phyloP scores from a whole-genome alignment of 805 yeast genomes.

The Kluyveromyces wickerhamii region DNA sequence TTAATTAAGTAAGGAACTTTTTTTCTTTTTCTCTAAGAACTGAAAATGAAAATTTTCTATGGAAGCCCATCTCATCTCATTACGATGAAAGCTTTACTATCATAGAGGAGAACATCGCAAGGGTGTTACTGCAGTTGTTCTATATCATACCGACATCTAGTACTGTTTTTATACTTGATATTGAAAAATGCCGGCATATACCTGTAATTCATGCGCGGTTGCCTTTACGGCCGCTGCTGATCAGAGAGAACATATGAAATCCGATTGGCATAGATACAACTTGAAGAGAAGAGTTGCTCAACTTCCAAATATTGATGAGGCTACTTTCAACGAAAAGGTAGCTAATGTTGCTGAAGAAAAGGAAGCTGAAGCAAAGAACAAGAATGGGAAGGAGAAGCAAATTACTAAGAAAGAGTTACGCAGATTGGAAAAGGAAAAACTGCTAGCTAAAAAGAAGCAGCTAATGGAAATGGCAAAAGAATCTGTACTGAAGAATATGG shows the following conservation, averaged over 20 bases:
- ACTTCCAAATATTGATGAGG: conserved; percentile 65
- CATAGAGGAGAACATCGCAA: too few relatives aligned
- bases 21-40: background rate
- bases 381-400: conserved; percentile 21
- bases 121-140: too few relatives aligned
- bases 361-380: conserved; percentile 13
- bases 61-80: conserved; percentile 5
- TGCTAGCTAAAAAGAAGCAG: conserved; percentile 35
- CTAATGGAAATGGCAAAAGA: conserved; percentile 34
- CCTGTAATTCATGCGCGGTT: conserved; percentile 86
- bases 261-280: conserved; percentile 98
- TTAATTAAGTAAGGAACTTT: background rate
- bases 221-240: conserved; percentile 66
- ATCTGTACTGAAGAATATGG: conserved; percentile 30
- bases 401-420: conserved; percentile 36
- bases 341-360: conserved; percentile 22
- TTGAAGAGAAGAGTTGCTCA: conserved; percentile 89
- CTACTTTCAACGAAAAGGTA: conserved; percentile 64
- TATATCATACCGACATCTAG: too few relatives aligned
- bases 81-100: too few relatives aligned
- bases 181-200: conserved; percentile 30
- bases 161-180: too few relatives aligned
- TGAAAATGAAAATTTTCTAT: background rate
- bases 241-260: conserved; percentile 89
- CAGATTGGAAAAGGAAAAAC: conserved; percentile 36